Percentiles rank a stretch among this genome's conserved stretches.
Evolutionary conservation across 257 asterid genomes (phyloP).

Genomic region (Coffea eugenioides): DNA sequence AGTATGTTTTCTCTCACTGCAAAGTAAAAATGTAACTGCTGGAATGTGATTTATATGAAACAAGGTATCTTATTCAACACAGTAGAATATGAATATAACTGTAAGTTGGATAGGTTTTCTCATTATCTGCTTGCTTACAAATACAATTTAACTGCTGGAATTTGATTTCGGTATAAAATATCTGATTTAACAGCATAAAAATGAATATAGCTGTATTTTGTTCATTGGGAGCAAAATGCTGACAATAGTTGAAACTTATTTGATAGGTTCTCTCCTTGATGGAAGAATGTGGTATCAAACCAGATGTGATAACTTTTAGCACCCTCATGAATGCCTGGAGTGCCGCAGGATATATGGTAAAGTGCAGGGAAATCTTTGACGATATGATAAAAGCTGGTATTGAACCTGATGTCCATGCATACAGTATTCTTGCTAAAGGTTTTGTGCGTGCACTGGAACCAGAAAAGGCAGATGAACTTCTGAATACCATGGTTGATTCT

Average conservation of each 20-base stretch:
- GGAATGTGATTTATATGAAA: too few relatives aligned
- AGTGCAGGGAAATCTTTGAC: constrained; percentile 61
- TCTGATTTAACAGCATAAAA: background rate
- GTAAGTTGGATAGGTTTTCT: too few relatives aligned
- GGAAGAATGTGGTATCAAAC: constrained; percentile 59
- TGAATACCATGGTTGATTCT: constrained; percentile 40
- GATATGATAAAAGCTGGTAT: constrained; percentile 63
- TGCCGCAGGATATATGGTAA: constrained; percentile 59
- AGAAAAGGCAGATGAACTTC: constrained; percentile 65
- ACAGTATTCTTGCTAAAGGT: constrained; percentile 71
- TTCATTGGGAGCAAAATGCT: background rate
- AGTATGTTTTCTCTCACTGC: too few relatives aligned
- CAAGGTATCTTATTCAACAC: too few relatives aligned
- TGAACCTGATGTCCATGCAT: constrained; percentile 52
- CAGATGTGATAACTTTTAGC: constrained; percentile 67
- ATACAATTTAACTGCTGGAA: background rate
- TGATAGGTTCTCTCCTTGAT: constrained; percentile 54
- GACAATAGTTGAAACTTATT: constrained; percentile 7
- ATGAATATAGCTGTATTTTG: background rate
- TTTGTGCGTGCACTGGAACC: constrained; percentile 57
- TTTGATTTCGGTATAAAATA: background rate
- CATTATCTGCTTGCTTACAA: background rate
- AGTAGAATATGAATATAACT: too few relatives aligned
- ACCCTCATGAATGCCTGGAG: constrained; percentile 77
- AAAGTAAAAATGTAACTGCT: too few relatives aligned